Evolutionary conservation across 306 rosid species (phyloP).

Genomic region (Lablab purpureus): DNA sequence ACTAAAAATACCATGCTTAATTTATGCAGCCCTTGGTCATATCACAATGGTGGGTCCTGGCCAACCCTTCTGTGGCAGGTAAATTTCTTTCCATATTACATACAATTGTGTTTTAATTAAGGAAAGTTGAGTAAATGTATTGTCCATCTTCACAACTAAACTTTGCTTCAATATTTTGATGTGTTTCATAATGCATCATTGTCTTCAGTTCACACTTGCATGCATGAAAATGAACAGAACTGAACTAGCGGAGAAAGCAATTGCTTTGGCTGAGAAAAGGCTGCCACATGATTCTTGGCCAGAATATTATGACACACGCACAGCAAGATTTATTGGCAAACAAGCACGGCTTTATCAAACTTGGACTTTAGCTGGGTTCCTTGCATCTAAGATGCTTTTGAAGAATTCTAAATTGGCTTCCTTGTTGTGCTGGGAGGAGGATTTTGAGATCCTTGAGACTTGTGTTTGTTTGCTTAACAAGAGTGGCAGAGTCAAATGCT

Average conservation of each 20-base stretch:
- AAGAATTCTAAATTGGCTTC: conserved; percentile 84
- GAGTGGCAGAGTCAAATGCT: conserved; percentile 84
- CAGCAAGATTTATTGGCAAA: conserved; percentile 88
- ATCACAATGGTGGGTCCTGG: conserved; percentile 99
- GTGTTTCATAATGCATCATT: neutral
- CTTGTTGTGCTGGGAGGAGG: conserved; percentile 86
- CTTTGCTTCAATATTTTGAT: conserved; percentile 26
- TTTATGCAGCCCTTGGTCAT: conserved; percentile 91
- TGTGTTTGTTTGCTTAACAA: conserved; percentile 86
- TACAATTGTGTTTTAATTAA: neutral
- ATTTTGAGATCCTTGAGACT: conserved; percentile 82
- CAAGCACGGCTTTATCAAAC: conserved; percentile 86
- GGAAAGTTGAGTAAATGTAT: neutral
- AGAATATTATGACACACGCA: conserved; percentile 89
- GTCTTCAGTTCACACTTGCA: conserved; percentile 86
- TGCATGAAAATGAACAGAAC: conserved; percentile 90
- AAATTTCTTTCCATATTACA: conserved; percentile 22
- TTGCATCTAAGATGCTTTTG: conserved; percentile 90
- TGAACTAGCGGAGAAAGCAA: conserved; percentile 81
- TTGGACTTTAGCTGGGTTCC: conserved; percentile 94
- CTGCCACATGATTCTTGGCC: conserved; percentile 83
- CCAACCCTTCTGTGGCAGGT: conserved; percentile 99
- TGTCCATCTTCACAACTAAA: conserved; percentile 1
- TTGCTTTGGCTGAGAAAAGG: conserved; percentile 81
- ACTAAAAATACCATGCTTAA: conserved; percentile 41